These are phyloP conservation scores for Lentinula aciculospora DNA, from an alignment of 768 basidiomycete species.

Conservation along the genomic window DNA sequence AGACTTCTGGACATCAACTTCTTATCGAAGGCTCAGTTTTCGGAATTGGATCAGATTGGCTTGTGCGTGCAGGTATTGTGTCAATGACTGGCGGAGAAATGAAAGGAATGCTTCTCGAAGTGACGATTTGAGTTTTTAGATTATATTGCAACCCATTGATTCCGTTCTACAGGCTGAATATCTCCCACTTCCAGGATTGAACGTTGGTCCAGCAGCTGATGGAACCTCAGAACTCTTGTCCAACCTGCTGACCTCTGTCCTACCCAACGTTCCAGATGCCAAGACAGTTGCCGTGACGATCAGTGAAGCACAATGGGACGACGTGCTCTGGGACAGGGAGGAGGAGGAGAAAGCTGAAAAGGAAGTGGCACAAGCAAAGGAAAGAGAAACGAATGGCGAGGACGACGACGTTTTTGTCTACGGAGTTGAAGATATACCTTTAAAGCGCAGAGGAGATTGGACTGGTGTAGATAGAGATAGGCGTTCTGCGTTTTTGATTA, in stretches of 20 bases:
- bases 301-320: constrained; percentile 75
- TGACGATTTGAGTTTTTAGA: constrained; percentile 18
- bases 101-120: constrained; percentile 85
- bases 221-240: constrained; percentile 71
- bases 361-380: constrained; percentile 16
- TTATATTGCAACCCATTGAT: not conserved
- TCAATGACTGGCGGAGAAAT: constrained; percentile 67
- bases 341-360: constrained; percentile 40
- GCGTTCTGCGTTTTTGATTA: constrained; percentile 73
- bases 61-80: constrained; percentile 77
- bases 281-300: constrained; percentile 75
- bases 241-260: constrained; percentile 66
- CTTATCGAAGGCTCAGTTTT: constrained; percentile 70
- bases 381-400: constrained; percentile 16
- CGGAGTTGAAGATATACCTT: constrained; percentile 50
- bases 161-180: constrained; percentile 61
- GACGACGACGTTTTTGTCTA: constrained; percentile 56
- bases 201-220: constrained; percentile 50
- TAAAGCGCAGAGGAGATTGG: constrained; percentile 60
- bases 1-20: constrained; percentile 57
- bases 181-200: constrained; percentile 66
- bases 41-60: constrained; percentile 75
- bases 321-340: constrained; percentile 72
- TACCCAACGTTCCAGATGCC: constrained; percentile 69
- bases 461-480: constrained; percentile 72